Conservation (phyloP, 805 yeast genomes). For the Candida anglica region DNA sequence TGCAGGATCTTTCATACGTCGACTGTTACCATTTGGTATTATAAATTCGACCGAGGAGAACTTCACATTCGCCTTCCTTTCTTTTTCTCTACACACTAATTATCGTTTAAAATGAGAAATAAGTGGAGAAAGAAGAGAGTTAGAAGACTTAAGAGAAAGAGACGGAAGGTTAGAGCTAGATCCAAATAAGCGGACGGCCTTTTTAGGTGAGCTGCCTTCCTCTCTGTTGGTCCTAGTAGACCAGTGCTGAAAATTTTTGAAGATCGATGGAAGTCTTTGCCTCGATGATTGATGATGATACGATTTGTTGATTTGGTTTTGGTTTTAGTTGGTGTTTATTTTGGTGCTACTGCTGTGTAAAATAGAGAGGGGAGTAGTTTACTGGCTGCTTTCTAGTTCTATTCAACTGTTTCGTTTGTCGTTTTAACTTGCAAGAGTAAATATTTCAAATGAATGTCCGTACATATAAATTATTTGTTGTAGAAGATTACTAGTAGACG, state of each 20-base stretch:
- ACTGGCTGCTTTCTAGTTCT: constrained; percentile 3
- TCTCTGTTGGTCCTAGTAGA: too few species aligned
- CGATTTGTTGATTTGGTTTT: too few species aligned
- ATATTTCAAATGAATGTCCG: constrained; percentile 11
- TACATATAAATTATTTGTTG: too few species aligned
- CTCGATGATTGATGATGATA: too few species aligned
- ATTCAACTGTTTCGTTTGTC: background rate
- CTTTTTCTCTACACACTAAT: constrained; percentile 22
- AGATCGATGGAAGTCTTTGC: too few species aligned
- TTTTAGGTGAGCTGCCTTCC: too few species aligned
- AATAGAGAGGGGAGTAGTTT: background rate
- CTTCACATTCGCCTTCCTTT: constrained; percentile 11
- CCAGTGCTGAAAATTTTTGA: too few species aligned
- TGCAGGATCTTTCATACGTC: background rate
- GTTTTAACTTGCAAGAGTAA: constrained; percentile 4
- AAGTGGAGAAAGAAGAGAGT: constrained; percentile 99
- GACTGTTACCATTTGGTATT: constrained; percentile 1
- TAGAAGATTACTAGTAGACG: too few species aligned
- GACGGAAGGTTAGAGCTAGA: constrained; percentile 99
- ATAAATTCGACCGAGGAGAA: constrained; percentile 4
- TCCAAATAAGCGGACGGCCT: constrained; percentile 79
- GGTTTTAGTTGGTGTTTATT: too few species aligned
- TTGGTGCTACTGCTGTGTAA: too few species aligned
- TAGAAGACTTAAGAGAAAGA: constrained; percentile 99
- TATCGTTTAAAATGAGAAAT: constrained; percentile 69